Conservation (phyloP, 2,329 filamentous ascomycete species). For the Fusarium brachygibbosum region DNA sequence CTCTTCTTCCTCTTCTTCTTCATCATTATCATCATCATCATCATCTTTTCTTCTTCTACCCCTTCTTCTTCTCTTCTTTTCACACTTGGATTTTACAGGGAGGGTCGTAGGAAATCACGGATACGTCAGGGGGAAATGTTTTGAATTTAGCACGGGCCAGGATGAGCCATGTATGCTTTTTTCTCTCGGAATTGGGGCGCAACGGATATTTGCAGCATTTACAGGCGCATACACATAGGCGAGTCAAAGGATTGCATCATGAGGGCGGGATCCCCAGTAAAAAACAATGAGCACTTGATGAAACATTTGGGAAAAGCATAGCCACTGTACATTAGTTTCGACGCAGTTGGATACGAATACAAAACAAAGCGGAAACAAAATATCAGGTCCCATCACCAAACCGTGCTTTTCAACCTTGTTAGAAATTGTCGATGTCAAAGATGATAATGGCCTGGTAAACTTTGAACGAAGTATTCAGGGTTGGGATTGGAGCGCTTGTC, state of each 20-base stretch:
- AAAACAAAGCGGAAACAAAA: slow-evolving; percentile 11
- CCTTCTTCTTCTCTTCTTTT: slow-evolving; percentile 6
- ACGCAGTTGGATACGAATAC: slow-evolving; percentile 9
- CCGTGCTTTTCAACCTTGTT: background rate
- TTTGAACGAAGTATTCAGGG: background rate
- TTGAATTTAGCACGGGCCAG: slow-evolving; percentile 7
- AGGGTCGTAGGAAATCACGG: background rate
- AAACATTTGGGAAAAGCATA: slow-evolving; percentile 29
- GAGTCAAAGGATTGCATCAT: slow-evolving; percentile 25
- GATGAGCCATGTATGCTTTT: background rate
- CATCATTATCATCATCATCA: too few relatives aligned
- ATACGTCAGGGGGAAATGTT: background rate
- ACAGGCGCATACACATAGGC: slow-evolving; percentile 31
- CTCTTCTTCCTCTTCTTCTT: background rate
- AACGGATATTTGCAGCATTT: slow-evolving; percentile 40
- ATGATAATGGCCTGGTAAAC: slow-evolving; percentile 17
- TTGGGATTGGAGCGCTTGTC: slow-evolving; percentile 41
- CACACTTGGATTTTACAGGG: background rate
- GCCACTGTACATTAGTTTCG: slow-evolving; percentile 33
- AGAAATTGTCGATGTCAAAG: background rate
- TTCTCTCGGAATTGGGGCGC: slow-evolving; percentile 14
- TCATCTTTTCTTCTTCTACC: background rate
- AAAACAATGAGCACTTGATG: slow-evolving; percentile 26
- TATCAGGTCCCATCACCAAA: background rate
- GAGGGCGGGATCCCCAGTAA: slow-evolving; percentile 34